phyloP scores from a whole-genome alignment of 2,329 filamentous ascomycete genomes.

The Alternaria brassicicola region DNA sequence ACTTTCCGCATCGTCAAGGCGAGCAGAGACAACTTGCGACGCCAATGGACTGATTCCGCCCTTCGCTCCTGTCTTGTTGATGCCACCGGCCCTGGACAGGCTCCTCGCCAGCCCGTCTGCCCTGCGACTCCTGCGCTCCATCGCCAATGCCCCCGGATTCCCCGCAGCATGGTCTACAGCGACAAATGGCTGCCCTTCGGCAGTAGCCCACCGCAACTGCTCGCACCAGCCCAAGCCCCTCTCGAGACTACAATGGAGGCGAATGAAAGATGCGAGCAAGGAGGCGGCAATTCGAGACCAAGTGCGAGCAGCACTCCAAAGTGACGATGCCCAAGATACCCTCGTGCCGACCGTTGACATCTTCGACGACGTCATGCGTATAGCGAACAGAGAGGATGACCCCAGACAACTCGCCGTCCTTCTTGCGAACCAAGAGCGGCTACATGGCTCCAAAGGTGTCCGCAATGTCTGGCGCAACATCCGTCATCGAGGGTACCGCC shows the following conservation, averaged over 20 bases:
- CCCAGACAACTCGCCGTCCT: slow-evolving; percentile 47
- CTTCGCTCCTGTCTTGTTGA: slow-evolving; percentile 37
- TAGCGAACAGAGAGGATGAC: not conserved
- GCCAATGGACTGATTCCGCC: slow-evolving; percentile 32
- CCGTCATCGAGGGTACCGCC: slow-evolving; percentile 44
- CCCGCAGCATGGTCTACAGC: slow-evolving; percentile 24
- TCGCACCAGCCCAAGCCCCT: slow-evolving; percentile 5
- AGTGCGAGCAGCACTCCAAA: slow-evolving; percentile 15
- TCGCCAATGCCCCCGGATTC: slow-evolving; percentile 36
- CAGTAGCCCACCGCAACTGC: slow-evolving; percentile 20
- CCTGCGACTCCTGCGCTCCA: slow-evolving; percentile 46
- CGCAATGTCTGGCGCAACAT: slow-evolving; percentile 52
- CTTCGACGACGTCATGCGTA: slow-evolving; percentile 1
- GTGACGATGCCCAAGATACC: slow-evolving; percentile 8
- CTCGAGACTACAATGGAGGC: slow-evolving; percentile 19
- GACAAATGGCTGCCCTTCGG: slow-evolving; percentile 24
- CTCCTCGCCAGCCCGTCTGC: slow-evolving; percentile 55
- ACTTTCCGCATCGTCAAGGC: slow-evolving; percentile 13
- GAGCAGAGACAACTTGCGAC: slow-evolving; percentile 8
- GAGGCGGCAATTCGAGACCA: slow-evolving; percentile 11
- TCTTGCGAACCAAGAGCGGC: slow-evolving; percentile 50
- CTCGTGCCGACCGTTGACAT: not conserved
- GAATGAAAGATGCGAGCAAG: slow-evolving; percentile 17
- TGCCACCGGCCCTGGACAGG: slow-evolving; percentile 54
- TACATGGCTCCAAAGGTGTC: slow-evolving; percentile 52